These are phyloP conservation scores for Rhodotorula sphaerocarpa DNA, from an alignment of 768 basidiomycete species.

Conservation along the genomic window DNA sequence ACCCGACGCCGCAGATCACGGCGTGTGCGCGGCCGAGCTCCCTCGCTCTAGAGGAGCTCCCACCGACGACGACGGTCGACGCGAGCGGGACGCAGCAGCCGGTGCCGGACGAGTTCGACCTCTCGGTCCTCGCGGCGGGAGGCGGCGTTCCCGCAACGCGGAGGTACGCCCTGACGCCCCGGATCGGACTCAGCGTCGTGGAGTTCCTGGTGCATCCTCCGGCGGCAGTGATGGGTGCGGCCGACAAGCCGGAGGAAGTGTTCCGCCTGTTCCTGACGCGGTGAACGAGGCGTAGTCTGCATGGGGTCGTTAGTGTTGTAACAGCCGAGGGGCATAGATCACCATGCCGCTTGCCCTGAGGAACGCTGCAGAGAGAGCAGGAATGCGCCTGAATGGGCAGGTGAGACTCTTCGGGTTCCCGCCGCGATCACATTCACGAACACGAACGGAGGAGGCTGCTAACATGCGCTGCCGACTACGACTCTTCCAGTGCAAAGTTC, in stretches of 20 bases:
- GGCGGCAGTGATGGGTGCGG: neutral
- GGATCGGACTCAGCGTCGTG: conserved; percentile 17
- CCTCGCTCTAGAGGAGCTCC: neutral
- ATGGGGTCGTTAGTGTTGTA: too few relatives aligned
- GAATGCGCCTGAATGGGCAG: too few relatives aligned
- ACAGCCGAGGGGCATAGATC: too few relatives aligned
- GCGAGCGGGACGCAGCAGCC: neutral
- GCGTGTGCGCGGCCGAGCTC: neutral
- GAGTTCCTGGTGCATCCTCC: conserved; percentile 10
- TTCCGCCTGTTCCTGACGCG: conserved; percentile 23
- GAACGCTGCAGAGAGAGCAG: too few relatives aligned
- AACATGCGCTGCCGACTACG: too few relatives aligned
- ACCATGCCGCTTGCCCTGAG: too few relatives aligned
- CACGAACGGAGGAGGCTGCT: too few relatives aligned
- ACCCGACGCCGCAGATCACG: neutral
- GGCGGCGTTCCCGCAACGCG: neutral
- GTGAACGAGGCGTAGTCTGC: neutral
- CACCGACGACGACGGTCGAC: neutral
- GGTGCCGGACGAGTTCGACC: neutral
- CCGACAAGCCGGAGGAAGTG: conserved; percentile 5
- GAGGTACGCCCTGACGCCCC: conserved; percentile 5
- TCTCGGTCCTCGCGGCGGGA: too few relatives aligned
- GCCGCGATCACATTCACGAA: too few relatives aligned
- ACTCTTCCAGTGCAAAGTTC: conserved; percentile 51
- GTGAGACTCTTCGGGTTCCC: too few relatives aligned